These are phyloP conservation scores for Fusarium nanum DNA, from an alignment of 2,329 filamentous ascomycete species.

Conservation along the genomic window DNA sequence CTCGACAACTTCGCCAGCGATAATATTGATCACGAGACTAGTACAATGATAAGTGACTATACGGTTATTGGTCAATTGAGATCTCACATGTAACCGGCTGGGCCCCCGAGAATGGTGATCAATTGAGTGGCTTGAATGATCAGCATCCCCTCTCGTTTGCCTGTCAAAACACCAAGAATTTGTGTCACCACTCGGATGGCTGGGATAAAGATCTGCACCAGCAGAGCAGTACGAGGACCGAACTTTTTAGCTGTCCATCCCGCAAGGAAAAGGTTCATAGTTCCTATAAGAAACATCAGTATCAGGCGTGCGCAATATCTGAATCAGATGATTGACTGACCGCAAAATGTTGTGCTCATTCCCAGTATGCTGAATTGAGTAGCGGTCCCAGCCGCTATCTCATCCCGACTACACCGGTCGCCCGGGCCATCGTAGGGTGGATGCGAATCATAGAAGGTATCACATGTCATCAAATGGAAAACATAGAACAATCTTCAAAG, in stretches of 20 bases:
- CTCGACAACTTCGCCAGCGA: slow-evolving; percentile 72
- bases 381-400: slow-evolving; percentile 74
- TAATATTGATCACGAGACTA: slow-evolving; percentile 73
- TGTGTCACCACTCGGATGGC: slow-evolving; percentile 72
- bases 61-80: accelerated
- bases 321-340: slow-evolving; percentile 44
- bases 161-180: slow-evolving; percentile 71
- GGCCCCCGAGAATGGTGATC: slow-evolving; percentile 75
- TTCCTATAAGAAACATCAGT: slow-evolving; percentile 21
- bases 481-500: slow-evolving; percentile 65
- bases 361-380: slow-evolving; percentile 72
- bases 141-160: slow-evolving; percentile 71
- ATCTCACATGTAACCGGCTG: slow-evolving; percentile 71
- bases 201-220: slow-evolving; percentile 72
- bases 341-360: slow-evolving; percentile 75
- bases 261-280: slow-evolving; percentile 67
- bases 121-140: slow-evolving; percentile 76
- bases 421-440: slow-evolving; percentile 59
- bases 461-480: slow-evolving; percentile 78
- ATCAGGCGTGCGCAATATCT: accelerated
- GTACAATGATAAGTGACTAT: background rate
- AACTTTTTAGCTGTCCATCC: slow-evolving; percentile 74
- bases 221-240: slow-evolving; percentile 71
- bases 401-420: slow-evolving; percentile 69
- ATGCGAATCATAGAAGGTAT: slow-evolving; percentile 73